Conservation (phyloP, 2,329 filamentous ascomycete genomes). For the Colletotrichum tropicale region DNA sequence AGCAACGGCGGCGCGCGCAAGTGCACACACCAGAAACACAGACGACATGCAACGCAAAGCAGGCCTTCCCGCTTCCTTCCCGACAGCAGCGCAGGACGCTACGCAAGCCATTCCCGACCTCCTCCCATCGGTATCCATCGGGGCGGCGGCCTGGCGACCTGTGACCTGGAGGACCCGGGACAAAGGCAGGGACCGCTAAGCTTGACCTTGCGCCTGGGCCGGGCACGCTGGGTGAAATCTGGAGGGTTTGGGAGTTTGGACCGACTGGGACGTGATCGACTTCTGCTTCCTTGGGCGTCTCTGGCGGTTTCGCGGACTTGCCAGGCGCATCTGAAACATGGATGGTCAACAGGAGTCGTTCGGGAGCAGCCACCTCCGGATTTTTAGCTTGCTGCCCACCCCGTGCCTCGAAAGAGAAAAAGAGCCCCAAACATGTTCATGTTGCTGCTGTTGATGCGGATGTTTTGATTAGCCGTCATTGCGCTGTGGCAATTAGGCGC, state of each 20-base stretch:
- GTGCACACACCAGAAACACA: constrained; percentile 19
- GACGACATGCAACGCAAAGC: constrained; percentile 19
- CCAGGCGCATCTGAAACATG: constrained; percentile 22
- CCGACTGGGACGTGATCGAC: constrained; percentile 30
- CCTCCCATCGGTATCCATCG: not conserved
- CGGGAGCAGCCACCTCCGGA: constrained; percentile 36
- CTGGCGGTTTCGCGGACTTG: constrained; percentile 17
- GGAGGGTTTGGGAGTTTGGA: constrained; percentile 22
- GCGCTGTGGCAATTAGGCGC: not conserved
- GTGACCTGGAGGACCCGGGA: not conserved
- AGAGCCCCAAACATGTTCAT: constrained; percentile 7
- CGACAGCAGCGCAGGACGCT: not conserved
- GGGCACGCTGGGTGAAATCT: constrained; percentile 18
- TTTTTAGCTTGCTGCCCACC: constrained; percentile 19
- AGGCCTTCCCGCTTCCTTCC: constrained; percentile 12
- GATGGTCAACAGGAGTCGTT: constrained; percentile 22
- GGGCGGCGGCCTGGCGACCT: not conserved
- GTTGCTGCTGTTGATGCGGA: not conserved
- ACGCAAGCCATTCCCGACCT: constrained; percentile 14
- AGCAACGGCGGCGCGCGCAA: not conserved
- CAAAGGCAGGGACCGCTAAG: not conserved
- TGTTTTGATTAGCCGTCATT: not conserved
- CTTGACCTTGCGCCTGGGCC: constrained; percentile 17
- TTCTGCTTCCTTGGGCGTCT: constrained; percentile 18
- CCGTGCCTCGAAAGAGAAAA: not conserved